Evolutionary conservation across 2,329 filamentous ascomycete species (phyloP).

Genomic region (Nemania abortiva): DNA sequence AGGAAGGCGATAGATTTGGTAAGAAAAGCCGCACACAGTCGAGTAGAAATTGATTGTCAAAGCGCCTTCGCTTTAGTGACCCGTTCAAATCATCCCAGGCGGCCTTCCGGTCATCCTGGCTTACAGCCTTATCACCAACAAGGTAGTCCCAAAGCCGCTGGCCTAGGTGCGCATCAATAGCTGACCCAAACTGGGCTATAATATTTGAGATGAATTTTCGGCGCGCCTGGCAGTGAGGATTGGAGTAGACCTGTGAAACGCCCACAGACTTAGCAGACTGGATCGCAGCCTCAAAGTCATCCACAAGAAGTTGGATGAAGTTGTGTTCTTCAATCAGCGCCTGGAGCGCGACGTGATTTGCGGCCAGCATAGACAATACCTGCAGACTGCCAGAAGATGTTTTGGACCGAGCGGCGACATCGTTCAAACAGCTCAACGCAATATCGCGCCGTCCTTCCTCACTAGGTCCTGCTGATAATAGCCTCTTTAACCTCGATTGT

Average conservation of each 20-base stretch:
- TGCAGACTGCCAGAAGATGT: slow-evolving; percentile 80
- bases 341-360: slow-evolving; percentile 65
- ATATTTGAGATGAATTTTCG: slow-evolving; percentile 70
- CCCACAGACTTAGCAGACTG: slow-evolving; percentile 56
- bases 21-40: slow-evolving; percentile 68
- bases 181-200: slow-evolving; percentile 69
- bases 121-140: slow-evolving; percentile 73
- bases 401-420: slow-evolving; percentile 72
- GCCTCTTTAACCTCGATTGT: slow-evolving; percentile 68
- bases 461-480: slow-evolving; percentile 69
- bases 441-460: slow-evolving; percentile 69
- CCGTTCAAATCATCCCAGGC: slow-evolving; percentile 77
- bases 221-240: slow-evolving; percentile 63
- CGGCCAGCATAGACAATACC: slow-evolving; percentile 67
- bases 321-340: slow-evolving; percentile 71
- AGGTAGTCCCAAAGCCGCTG: slow-evolving; percentile 77
- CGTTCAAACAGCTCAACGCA: slow-evolving; percentile 74
- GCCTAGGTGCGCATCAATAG: slow-evolving; percentile 72
- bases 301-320: slow-evolving; percentile 71
- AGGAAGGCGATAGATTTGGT: slow-evolving; percentile 66
- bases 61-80: slow-evolving; percentile 56
- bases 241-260: slow-evolving; percentile 60
- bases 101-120: slow-evolving; percentile 69
- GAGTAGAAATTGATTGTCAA: slow-evolving; percentile 67
- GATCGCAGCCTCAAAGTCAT: slow-evolving; percentile 72